Evolutionary conservation across 495 filamentous ascomycete genomes (phyloP), one percentile per base, ranked within the genome.

Genomic region (Cladorrhinum samala): DNA sequence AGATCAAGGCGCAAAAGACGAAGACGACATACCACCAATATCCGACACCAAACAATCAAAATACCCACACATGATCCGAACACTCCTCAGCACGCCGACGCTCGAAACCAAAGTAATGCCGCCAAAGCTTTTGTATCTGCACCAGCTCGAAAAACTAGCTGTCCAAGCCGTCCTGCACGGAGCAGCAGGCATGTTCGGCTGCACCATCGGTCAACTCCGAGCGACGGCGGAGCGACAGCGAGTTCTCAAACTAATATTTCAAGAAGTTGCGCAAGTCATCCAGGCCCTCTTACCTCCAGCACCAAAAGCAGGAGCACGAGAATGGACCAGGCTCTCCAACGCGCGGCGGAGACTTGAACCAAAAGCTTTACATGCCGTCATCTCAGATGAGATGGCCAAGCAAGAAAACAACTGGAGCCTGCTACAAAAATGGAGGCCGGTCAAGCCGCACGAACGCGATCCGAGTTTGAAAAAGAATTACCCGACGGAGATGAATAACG

Each of bases 401-500:
- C 27, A 33, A 11, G 27, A 33, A 33, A 33, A 33, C 27, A 33
- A 33, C 11, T 11, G 11, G 5, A 33, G 27, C 11, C 27, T 33
- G 27, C 11, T 33, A 33, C 27, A 33, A 11, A 33, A 33, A 11
- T 33, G 27, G 27, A 11, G 11, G 27, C 27, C 27, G 27, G 27
- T 33, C 6, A 5, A 11, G 27, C n/a, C 27, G 11, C 74, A 74
- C 39, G 53, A 61, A 9, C 23, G 47, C 19, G 41, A 47, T 2
- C 57, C 30, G 60, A 70, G 43, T 61, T 59, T 2, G 71, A 78
- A 3, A 73, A 72, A 57, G 58, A 65, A 33, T 33, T 33, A 33
- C 11, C 27, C 27, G 49, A 91, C 87, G 1, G 89, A 93, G 64
- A 82, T 92, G 49, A 81, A 86, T 17, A 90, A 83, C 61, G 78